Percentiles rank a stretch among this genome's conserved stretches.
Evolutionary conservation across 164 flowering plant species (phyloP).

Genomic region (Litsea cubeba): DNA sequence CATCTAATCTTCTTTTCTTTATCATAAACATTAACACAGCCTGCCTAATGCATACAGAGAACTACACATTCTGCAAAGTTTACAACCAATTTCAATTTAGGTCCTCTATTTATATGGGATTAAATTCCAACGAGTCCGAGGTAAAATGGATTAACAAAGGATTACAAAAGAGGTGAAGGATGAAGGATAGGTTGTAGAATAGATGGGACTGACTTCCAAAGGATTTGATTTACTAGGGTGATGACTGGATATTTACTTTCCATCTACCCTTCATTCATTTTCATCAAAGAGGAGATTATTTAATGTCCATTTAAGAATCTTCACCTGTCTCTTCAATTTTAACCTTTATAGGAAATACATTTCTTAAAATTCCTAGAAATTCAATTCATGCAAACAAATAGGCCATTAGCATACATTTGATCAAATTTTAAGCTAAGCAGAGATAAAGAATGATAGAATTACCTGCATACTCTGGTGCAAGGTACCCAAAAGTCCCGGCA

Average conservation of each 20-base stretch:
- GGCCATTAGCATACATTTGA: neutral
- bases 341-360: no score
- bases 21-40: neutral
- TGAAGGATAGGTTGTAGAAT: no score
- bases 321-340: no score
- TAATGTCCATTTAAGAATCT: no score
- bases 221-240: no score
- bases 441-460: slow-evolving; percentile 1
- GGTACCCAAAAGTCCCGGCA: slow-evolving; percentile 95
- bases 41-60: neutral
- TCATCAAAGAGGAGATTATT: no score
- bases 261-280: no score
- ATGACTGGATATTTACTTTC: no score
- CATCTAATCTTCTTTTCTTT: neutral
- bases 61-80: neutral
- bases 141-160: neutral
- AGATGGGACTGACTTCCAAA: no score
- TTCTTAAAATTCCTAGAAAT: no score
- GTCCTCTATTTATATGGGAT: no score
- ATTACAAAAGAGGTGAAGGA: no score
- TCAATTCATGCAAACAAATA: slow-evolving; percentile 1
- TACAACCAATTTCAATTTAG: neutral
- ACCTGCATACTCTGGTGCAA: slow-evolving; percentile 99
- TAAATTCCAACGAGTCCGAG: neutral
- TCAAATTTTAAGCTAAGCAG: neutral